Evolutionary conservation across 2,329 filamentous ascomycete genomes (phyloP), one percentile per base, ranked within the genome.

Genomic region (Lachnum nothofagi): DNA sequence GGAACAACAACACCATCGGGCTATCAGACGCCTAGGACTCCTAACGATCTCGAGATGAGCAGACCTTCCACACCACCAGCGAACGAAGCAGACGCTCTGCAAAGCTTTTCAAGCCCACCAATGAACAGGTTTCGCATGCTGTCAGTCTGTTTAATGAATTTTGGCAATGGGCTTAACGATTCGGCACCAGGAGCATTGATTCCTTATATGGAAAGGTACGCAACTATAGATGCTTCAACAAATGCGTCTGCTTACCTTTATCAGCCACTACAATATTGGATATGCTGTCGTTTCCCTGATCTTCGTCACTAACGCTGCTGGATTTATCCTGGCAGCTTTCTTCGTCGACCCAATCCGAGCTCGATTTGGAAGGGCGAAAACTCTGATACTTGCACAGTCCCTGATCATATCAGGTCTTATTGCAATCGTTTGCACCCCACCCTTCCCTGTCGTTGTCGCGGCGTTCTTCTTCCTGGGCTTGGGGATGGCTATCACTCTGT

Each of bases 281-380:
- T 91, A 93, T 64, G 85, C 82, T 2, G 68, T 88, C 7, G 86
- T 93, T 2, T 91, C 88, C 2, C 72, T 91, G 31, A 87, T 94
- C 61, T 94, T 93, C 70, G 78, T 93, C 24, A 79, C 83, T 38
- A 87, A 87, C 58, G 87, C 88, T 0, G 56, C 84, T 4, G 88
- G 88, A 14, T 94, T 89, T 69, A 82, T 94, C 61, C 66, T 76
- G 10, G 84, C 85, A 1, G 88, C 88, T 1, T 78, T 83, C 31
- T 73, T 85, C 53, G 60, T 85, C n/a, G 83, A 90, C 60, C 66
- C 70, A 1, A 70, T 90, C 3, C 75, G 83, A 46, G 68, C 70
- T 5, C 76, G 76, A 17, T 67, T 90, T 2, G 87, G 88, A 6
- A 77, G 85, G 41, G 80, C 81, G 4, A 80, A 75, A 57, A 76